Percentiles rank a stretch among this genome's conserved stretches.
Evolutionary conservation across 306 rosid genomes (phyloP).

Genomic region (Alnus rubra): DNA sequence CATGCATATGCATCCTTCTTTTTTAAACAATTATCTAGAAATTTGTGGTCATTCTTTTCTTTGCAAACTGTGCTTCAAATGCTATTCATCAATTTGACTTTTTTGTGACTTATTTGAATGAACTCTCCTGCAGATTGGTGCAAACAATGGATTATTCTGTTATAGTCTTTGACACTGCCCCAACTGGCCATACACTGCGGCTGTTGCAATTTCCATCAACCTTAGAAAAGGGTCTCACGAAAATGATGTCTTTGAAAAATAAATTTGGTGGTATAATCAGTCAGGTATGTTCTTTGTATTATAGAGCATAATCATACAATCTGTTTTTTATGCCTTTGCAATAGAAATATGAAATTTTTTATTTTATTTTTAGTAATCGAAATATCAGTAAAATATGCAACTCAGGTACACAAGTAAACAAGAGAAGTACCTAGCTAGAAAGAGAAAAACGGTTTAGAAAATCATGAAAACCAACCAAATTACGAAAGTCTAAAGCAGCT

Average conservation of each 20-base stretch:
- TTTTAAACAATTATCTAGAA: slow-evolving; percentile 9
- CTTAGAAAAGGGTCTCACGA: slow-evolving; percentile 92
- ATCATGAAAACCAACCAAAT: too few relatives aligned
- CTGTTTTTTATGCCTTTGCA: slow-evolving; percentile 13
- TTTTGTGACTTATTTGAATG: slow-evolving; percentile 7
- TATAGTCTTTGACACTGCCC: slow-evolving; percentile 97
- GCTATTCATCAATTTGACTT: slow-evolving; percentile 1
- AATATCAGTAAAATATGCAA: too few relatives aligned
- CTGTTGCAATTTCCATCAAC: slow-evolving; percentile 94
- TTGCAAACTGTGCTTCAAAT: background rate
- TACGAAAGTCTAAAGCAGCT: too few relatives aligned
- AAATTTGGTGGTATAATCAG: slow-evolving; percentile 85
- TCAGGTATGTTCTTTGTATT: slow-evolving; percentile 61
- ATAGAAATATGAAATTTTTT: background rate
- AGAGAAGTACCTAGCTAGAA: too few relatives aligned
- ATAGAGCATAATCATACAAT: background rate
- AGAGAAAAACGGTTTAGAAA: too few relatives aligned
- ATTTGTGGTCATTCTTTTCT: background rate
- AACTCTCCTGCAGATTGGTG: slow-evolving; percentile 71
- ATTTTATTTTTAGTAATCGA: too few relatives aligned
- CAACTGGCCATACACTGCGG: slow-evolving; percentile 97
- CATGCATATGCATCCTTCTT: background rate
- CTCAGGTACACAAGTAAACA: too few relatives aligned
- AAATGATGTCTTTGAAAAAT: slow-evolving; percentile 91
- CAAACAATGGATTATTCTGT: slow-evolving; percentile 99